Evolutionary conservation across 2,329 filamentous ascomycete species (phyloP).

Genomic region (Alternaria burnsii): DNA sequence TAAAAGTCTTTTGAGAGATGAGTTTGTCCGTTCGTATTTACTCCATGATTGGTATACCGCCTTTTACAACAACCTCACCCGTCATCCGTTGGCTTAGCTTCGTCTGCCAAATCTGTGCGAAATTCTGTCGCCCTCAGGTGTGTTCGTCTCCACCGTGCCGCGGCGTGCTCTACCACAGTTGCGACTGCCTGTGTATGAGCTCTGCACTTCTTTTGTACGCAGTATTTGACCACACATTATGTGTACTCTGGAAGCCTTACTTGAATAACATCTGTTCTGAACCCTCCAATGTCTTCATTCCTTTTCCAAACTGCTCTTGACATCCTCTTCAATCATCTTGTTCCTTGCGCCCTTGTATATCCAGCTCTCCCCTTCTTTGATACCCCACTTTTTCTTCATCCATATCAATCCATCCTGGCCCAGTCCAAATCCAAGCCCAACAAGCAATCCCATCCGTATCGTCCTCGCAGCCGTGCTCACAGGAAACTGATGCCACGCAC

Average conservation of each 20-base stretch:
- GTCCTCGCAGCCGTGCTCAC: slow-evolving; percentile 68
- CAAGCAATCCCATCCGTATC: slow-evolving; percentile 79
- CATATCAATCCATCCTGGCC: slow-evolving; percentile 78
- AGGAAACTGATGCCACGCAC: slow-evolving; percentile 83
- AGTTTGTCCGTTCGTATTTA: background rate
- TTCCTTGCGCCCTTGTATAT: slow-evolving; percentile 52
- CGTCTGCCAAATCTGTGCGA: background rate
- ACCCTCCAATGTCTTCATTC: background rate
- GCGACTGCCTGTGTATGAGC: background rate
- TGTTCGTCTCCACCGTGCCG: background rate
- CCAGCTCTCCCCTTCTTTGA: slow-evolving; percentile 50
- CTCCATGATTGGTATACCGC: background rate
- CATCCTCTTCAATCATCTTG: slow-evolving; percentile 36
- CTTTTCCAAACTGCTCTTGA: slow-evolving; percentile 13
- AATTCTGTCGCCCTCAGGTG: background rate
- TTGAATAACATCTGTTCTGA: background rate
- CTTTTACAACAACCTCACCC: background rate
- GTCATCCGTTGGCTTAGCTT: background rate
- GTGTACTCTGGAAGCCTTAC: background rate
- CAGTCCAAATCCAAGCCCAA: slow-evolving; percentile 81
- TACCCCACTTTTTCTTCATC: slow-evolving; percentile 72
- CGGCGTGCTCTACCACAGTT: background rate
- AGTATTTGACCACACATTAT: slow-evolving; percentile 21
- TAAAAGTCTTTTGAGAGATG: background rate
- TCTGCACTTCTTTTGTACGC: background rate